A percentile compares a stretch with the other conserved stretches of the same genome.
Conservation (phyloP, 2,329 filamentous ascomycete species). For the Pseudogymnoascus sp. region DNA sequence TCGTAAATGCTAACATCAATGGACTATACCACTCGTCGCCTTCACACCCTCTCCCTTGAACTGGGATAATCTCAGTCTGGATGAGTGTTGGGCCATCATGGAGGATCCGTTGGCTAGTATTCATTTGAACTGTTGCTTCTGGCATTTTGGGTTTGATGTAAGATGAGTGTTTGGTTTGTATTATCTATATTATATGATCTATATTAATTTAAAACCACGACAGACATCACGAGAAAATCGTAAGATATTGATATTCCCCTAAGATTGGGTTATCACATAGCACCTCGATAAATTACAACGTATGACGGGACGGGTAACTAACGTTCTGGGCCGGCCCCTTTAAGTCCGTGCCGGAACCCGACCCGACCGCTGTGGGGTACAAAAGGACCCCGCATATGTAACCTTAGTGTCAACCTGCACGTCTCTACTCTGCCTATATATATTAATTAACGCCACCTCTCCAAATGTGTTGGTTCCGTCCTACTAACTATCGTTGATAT, state of each 20-base stretch:
- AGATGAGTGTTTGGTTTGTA: not conserved
- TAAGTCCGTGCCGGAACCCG: not conserved
- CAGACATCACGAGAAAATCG: not conserved
- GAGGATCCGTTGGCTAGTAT: not conserved
- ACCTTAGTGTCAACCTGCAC: not conserved
- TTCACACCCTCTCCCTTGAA: not conserved
- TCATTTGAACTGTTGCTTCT: not conserved
- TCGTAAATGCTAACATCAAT: not conserved
- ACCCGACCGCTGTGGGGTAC: not conserved
- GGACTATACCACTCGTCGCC: not conserved
- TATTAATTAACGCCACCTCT: not conserved
- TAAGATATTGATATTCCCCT: not conserved
- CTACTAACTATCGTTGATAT: not conserved
- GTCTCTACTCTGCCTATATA: not conserved
- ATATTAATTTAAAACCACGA: not conserved
- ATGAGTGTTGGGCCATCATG: not conserved
- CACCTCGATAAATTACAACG: not conserved
- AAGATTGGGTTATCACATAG: not conserved
- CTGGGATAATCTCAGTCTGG: not conserved
- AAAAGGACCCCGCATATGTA: slow-evolving; percentile 1
- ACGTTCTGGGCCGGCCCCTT: not conserved
- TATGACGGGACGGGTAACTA: not conserved
- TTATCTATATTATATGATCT: not conserved
- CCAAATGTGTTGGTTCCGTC: not conserved
- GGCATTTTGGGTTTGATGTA: not conserved